Conservation (phyloP, 1,284 basidiomycete genomes). For the Tilletia caries region DNA sequence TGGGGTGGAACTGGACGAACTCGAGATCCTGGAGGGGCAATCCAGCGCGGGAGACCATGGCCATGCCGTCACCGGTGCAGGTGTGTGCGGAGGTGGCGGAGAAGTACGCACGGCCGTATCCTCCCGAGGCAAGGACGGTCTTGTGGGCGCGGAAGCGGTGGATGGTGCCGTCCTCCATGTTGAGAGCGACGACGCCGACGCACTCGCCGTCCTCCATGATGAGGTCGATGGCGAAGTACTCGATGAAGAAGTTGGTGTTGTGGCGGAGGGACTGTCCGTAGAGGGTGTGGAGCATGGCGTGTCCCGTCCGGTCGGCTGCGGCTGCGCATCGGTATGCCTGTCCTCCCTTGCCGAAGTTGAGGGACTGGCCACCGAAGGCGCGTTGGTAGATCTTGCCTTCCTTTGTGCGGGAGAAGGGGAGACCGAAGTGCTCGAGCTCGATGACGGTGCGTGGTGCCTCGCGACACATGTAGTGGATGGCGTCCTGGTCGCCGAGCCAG, state of each 20-base stretch:
- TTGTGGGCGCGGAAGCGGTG: conserved; percentile 98
- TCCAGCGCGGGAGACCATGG: conserved; percentile 95
- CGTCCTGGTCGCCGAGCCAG: conserved; percentile 98
- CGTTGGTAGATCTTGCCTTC: conserved; percentile 99
- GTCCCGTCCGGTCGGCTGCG: conserved; percentile 97
- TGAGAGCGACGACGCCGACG: conserved; percentile 96
- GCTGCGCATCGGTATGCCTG: conserved; percentile 99
- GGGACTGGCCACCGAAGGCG: conserved; percentile 97
- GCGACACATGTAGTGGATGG: conserved; percentile 98
- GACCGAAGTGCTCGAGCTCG: conserved; percentile 96
- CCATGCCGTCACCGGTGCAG: conserved; percentile 97
- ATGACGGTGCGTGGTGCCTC: conserved; percentile 91
- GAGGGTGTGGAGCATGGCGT: conserved; percentile 96
- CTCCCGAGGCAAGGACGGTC: conserved; percentile 96
- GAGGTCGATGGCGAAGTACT: conserved; percentile 92
- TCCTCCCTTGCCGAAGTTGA: conserved; percentile 95
- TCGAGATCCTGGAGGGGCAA: conserved; percentile 95
- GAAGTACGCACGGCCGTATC: conserved; percentile 98
- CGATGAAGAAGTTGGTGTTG: conserved; percentile 99
- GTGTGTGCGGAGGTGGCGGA: conserved; percentile 98
- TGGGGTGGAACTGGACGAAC: conserved; percentile 99
- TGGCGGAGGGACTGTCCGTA: conserved; percentile 98
- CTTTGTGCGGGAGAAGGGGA: conserved; percentile 97
- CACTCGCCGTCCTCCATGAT: conserved; percentile 99
- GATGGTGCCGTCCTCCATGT: conserved; percentile 99